Evolutionary conservation across 225 moss, liverwort and hornwort genomes (phyloP), one percentile per base, ranked within the genome.

Genomic region (Antitrichia curtipendula): DNA sequence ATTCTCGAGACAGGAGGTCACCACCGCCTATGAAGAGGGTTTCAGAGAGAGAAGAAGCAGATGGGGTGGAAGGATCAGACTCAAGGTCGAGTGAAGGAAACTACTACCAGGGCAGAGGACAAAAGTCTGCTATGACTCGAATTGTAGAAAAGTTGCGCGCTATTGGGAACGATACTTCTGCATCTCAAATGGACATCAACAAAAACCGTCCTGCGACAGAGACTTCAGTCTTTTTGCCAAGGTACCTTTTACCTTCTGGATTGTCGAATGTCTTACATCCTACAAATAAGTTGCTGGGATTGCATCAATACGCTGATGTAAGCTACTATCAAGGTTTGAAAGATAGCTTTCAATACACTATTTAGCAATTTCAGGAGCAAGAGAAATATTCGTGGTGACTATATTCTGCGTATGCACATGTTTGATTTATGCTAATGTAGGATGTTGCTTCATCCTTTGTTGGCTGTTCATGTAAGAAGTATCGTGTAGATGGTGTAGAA

Each of bases 141-240:
- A 96, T 99, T 85, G 99, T 94, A 59, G 96, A 97, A 84, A 97
- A 96, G 92, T 92, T 99, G 83, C 95, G 97, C 87, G 95, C 88
- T 40, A 97, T 99, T 41, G 95, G 91, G 66, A 92, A 90, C 36
- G 93, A 89, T 47, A 79, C 76, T 21, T 84, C 92, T 47, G 76
- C 90, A 40, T 83, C 84, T 63, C 74, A 80, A 84, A 66, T 87
- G 89, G 78, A 83, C 49, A 87, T 88, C 24, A 90, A 85, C 61
- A 80, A 86, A 45, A 92, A 68, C 52, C 91, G 83, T 40, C 80
- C 87, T 87, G 92, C 92, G 25, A 94, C 91, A 38, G 87, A 91
- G 64, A 92, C 91, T 87, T 94, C 96, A 47, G 69, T 85, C 54
- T 95, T 94, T 41, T 75, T 95, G 60, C 94, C 93, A 32, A 95